Evolutionary conservation across 208 protist species (phyloP).

Genomic region (Crithidia brevicula): DNA sequence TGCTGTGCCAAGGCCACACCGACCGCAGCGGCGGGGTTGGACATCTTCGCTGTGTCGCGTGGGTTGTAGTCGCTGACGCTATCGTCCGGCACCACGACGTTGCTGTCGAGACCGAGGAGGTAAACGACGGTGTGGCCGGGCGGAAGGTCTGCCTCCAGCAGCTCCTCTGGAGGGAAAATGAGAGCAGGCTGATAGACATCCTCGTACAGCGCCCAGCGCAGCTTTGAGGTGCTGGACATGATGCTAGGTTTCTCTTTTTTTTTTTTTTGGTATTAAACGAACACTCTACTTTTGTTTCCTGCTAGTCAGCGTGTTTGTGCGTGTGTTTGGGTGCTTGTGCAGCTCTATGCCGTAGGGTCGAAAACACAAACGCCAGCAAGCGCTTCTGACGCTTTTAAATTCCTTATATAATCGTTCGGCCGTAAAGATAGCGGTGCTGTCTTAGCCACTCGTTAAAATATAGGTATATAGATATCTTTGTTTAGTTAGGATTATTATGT

Average conservation of each 20-base stretch:
- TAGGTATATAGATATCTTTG: no score
- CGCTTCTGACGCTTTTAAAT: no score
- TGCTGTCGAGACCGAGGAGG: constrained; percentile 76
- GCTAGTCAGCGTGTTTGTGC: no score
- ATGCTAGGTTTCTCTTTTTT: constrained; percentile 5
- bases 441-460: no score
- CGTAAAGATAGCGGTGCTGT: no score
- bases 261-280: no score
- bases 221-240: constrained; percentile 28
- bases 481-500: no score
- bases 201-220: constrained; percentile 83
- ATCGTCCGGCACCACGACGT: constrained; percentile 47
- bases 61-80: constrained; percentile 69
- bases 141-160: constrained; percentile 34
- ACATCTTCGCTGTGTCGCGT: constrained; percentile 45
- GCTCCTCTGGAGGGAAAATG: constrained; percentile 50
- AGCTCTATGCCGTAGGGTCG: no score
- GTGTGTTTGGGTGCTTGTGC: no score
- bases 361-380: no score
- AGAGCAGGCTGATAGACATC: constrained; percentile 75
- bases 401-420: no score
- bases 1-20: constrained; percentile 63
- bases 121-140: constrained; percentile 62
- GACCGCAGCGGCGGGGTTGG: constrained; percentile 48
- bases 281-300: no score